Evolutionary conservation across 2,329 filamentous ascomycete genomes (phyloP).

Genomic region (Zymoseptoria passerinii): DNA sequence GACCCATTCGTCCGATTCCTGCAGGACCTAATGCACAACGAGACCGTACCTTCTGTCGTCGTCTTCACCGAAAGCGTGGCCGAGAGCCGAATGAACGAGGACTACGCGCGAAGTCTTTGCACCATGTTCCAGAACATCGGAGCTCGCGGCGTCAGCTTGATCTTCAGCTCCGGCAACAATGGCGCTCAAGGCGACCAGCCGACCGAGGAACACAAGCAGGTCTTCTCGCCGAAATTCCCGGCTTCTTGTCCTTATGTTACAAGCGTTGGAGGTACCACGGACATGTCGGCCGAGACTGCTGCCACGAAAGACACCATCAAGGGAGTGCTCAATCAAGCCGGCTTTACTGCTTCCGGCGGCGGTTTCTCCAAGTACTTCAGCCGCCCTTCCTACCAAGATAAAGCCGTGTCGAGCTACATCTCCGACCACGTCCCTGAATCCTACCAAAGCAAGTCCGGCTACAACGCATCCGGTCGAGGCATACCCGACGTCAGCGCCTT

Average conservation of each 20-base stretch:
- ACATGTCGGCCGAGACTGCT: conserved; percentile 17
- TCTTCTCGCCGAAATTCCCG: conserved; percentile 40
- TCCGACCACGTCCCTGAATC: conserved; percentile 34
- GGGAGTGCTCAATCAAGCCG: conserved; percentile 3
- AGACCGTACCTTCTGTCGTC: conserved; percentile 18
- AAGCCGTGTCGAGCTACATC: conserved; percentile 33
- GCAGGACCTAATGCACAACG: conserved; percentile 17
- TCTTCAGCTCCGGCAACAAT: conserved; percentile 55
- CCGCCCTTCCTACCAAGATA: conserved; percentile 36
- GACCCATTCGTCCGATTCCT: conserved; percentile 21
- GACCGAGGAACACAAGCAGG: conserved; percentile 34
- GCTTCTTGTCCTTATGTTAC: conserved; percentile 41
- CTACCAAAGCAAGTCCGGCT: conserved; percentile 31
- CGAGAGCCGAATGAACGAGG: conserved; percentile 15
- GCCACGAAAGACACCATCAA: conserved; percentile 16
- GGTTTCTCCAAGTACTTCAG: conserved; percentile 38
- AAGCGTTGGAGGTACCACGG: conserved; percentile 33
- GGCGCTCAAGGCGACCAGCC: conserved; percentile 31
- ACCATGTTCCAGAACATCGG: conserved; percentile 56
- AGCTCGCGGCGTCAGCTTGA: conserved; percentile 53
- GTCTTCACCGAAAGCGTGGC: conserved; percentile 17
- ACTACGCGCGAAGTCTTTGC: conserved; percentile 55
- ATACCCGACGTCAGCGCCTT: conserved; percentile 39
- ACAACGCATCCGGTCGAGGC: conserved; percentile 35
- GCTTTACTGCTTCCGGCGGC: conserved; percentile 26